Evolutionary conservation across 2,329 filamentous ascomycete species (phyloP).

Genomic region (Coniochaeta ligniaria): DNA sequence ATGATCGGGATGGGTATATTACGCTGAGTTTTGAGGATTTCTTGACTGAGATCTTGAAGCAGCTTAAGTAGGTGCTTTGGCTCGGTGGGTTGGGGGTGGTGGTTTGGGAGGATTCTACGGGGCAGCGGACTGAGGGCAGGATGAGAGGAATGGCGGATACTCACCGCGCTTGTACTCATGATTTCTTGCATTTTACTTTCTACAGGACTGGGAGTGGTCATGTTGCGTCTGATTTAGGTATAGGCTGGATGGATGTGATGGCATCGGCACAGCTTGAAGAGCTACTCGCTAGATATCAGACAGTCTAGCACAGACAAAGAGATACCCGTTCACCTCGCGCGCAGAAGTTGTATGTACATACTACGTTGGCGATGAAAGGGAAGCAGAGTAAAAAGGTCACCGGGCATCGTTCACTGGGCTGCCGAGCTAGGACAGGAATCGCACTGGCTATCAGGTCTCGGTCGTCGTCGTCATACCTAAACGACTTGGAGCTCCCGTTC

Average conservation of each 20-base stretch:
- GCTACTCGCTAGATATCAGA: not conserved
- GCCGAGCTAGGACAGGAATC: no score
- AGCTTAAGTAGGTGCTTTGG: slow-evolving; percentile 38
- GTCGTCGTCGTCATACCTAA: no score
- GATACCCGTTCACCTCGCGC: not conserved
- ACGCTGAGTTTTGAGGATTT: slow-evolving; percentile 79
- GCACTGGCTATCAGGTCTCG: no score
- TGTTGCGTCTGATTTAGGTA: not conserved
- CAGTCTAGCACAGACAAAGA: not conserved
- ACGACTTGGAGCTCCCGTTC: no score
- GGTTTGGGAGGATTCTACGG: not conserved
- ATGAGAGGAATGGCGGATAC: not conserved
- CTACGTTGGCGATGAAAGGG: no score
- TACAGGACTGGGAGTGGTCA: not conserved
- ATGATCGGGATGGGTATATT: slow-evolving; percentile 90
- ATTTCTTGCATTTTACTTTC: not conserved
- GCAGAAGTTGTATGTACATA: no score
- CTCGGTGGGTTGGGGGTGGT: not conserved
- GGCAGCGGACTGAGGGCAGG: not conserved
- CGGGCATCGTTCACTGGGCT: no score
- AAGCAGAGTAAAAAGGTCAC: no score
- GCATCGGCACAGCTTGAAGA: not conserved
- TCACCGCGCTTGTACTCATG: not conserved
- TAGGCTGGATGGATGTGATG: not conserved
- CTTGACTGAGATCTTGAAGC: slow-evolving; percentile 59